Conservation (phyloP, 2,329 filamentous ascomycete genomes). For the Cryoendolithus antarcticus region DNA sequence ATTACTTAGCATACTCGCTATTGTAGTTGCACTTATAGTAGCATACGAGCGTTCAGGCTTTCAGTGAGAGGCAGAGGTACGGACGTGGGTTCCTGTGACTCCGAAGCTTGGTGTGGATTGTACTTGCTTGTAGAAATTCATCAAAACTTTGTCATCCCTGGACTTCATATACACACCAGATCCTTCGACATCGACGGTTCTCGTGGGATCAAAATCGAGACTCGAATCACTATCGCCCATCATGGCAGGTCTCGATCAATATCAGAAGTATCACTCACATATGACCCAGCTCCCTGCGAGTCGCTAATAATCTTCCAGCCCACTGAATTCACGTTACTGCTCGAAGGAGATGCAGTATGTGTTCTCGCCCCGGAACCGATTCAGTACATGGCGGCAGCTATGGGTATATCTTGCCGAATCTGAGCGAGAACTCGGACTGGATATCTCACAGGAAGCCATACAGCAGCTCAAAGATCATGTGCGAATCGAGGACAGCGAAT, state of each 20-base stretch:
- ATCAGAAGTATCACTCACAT: neutral
- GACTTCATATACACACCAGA: too few relatives aligned
- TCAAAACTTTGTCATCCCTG: too few relatives aligned
- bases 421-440: slow-evolving; percentile 68
- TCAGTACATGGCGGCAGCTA: slow-evolving; percentile 69
- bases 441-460: slow-evolving; percentile 54
- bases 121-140: too few relatives aligned
- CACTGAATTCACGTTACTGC: slow-evolving; percentile 61
- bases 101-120: too few relatives aligned
- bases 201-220: too few relatives aligned
- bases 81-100: too few relatives aligned
- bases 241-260: neutral
- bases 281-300: neutral
- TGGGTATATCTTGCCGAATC: slow-evolving; percentile 77
- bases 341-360: slow-evolving; percentile 63
- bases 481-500: slow-evolving; percentile 36
- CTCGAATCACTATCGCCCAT: neutral
- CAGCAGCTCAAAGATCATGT: slow-evolving; percentile 34
- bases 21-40: too few relatives aligned
- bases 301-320: slow-evolving; percentile 45
- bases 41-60: too few relatives aligned
- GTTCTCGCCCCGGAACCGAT: slow-evolving; percentile 64
- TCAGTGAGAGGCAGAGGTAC: too few relatives aligned
- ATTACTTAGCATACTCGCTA: too few relatives aligned
- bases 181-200: too few relatives aligned